Evolutionary conservation across 371 early-diverging fungal genomes (phyloP).

Genomic region (Choanephora cucurbitarum): DNA sequence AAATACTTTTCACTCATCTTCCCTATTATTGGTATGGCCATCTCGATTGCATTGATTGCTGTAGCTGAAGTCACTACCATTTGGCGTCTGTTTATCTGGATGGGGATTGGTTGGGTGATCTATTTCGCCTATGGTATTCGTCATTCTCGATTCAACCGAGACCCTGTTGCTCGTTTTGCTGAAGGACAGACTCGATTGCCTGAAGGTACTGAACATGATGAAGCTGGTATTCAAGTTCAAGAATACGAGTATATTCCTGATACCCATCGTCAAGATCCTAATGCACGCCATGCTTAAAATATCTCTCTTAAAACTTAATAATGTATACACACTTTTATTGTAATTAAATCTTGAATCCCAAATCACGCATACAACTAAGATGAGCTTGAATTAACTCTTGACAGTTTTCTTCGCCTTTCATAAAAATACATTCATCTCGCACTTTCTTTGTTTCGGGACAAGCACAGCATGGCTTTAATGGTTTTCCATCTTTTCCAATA

Average conservation of each 20-base stretch:
- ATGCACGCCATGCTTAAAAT: slow-evolving; percentile 12
- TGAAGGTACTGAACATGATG: slow-evolving; percentile 8
- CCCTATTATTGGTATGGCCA: slow-evolving; percentile 62
- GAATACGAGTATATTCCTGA: slow-evolving; percentile 24
- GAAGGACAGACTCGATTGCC: slow-evolving; percentile 18
- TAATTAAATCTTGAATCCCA: slow-evolving; percentile 89
- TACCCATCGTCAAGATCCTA: slow-evolving; percentile 11
- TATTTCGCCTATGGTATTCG: slow-evolving; percentile 71
- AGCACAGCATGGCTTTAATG: slow-evolving; percentile 94
- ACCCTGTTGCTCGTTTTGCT: slow-evolving; percentile 39
- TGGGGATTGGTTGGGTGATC: slow-evolving; percentile 71
- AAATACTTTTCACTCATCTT: slow-evolving; percentile 50
- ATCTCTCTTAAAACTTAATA: too few species aligned
- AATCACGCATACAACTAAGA: slow-evolving; percentile 85
- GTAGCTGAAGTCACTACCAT: slow-evolving; percentile 64
- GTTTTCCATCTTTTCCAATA: slow-evolving; percentile 60
- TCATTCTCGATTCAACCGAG: slow-evolving; percentile 53
- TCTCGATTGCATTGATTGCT: slow-evolving; percentile 64
- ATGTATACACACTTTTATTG: too few species aligned
- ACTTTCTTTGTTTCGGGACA: slow-evolving; percentile 94
- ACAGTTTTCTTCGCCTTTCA: slow-evolving; percentile 87
- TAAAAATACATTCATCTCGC: slow-evolving; percentile 89
- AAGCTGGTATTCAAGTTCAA: slow-evolving; percentile 21
- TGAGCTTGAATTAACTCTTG: slow-evolving; percentile 87
- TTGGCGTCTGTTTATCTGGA: slow-evolving; percentile 63